These are phyloP conservation scores for Chlamydomonas sphaeroides DNA, from an alignment of 139 green algal genomes.

Conservation along the genomic window DNA sequence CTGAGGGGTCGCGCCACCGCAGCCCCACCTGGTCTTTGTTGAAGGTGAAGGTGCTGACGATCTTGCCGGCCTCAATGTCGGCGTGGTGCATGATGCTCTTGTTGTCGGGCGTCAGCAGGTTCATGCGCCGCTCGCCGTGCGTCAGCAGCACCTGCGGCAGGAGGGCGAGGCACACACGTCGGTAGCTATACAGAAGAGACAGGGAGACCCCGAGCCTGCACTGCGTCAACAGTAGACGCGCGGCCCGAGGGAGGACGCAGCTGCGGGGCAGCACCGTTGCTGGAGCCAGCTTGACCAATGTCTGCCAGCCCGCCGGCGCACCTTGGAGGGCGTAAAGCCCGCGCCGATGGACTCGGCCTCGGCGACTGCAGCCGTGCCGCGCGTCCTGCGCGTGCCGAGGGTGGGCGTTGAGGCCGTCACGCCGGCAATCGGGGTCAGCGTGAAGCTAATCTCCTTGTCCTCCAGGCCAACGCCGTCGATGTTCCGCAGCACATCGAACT, in stretches of 20 bases:
- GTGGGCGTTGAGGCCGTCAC: slow-evolving; percentile 38
- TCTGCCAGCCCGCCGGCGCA: too few relatives aligned
- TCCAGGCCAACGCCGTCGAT: slow-evolving; percentile 75
- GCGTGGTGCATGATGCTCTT: slow-evolving; percentile 71
- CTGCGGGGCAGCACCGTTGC: too few relatives aligned
- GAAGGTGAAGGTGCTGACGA: slow-evolving; percentile 89
- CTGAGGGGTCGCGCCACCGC: too few relatives aligned
- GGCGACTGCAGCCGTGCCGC: not conserved
- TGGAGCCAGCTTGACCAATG: too few relatives aligned
- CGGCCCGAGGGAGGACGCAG: too few relatives aligned
- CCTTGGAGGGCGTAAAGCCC: slow-evolving; percentile 62
- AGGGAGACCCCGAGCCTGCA: too few relatives aligned
- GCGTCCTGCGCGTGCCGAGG: slow-evolving; percentile 15
- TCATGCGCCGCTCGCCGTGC: slow-evolving; percentile 84
- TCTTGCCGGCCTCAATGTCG: slow-evolving; percentile 68
- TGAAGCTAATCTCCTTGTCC: slow-evolving; percentile 58
- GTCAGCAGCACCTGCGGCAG: slow-evolving; percentile 67
- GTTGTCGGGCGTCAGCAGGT: slow-evolving; percentile 82
- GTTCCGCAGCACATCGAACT: slow-evolving; percentile 93
- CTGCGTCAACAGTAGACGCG: too few relatives aligned
- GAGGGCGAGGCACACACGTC: too few relatives aligned
- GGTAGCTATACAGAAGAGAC: too few relatives aligned
- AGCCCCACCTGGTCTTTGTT: slow-evolving; percentile 91
- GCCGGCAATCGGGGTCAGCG: slow-evolving; percentile 11
- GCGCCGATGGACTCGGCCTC: not conserved